Evolutionary conservation across 305 asterid species (phyloP), one percentile per base, ranked within the genome.

Genomic region (Withania somnifera): DNA sequence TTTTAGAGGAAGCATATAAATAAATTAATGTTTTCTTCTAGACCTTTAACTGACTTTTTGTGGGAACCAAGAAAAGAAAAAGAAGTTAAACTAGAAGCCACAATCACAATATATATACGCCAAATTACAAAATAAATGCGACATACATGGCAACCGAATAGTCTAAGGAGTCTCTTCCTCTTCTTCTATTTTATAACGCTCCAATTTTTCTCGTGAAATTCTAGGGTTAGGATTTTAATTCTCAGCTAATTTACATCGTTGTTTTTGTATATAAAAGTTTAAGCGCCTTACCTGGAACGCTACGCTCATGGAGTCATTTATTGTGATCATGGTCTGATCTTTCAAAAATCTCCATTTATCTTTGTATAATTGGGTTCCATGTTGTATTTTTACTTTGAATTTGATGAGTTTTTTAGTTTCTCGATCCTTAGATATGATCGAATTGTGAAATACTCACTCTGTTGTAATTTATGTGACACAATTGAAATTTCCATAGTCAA

Each of bases 311-410:
- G 89, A 88, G 71, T 86, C 92, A 20, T 82, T 80, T 80, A 36
- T 89, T 8, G 98, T 94, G 84, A 87, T 94, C 89, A 94, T 92
- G 96, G 98, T 94, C 9, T 6, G 84, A 26, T 77, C 50, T 78
- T 64, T 68, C 2, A 3, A 14, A 15, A 6, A 2, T 2, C 0
- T 1, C n/a, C 24, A 7, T 22, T 30, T 61, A 0, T 30, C 26
- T n/a, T 17, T 36, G 40, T 40, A 32, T 5, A 30, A 68, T 68
- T 61, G 5, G 28, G 36, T 28, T 6, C 6, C 32, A 34, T 78
- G 69, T 38, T 54, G 5, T 17, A 20, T 24, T 38, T 79, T 13
- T 60, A 3, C 15, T 56, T 79, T 58, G 34, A 2, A 20, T 24
- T 71, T 45, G 7, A 7, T 14, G 58, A 24, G 13, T 45, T 13